Evolutionary conservation across 768 basidiomycete species (phyloP), one percentile per base, ranked within the genome.

Genomic region (Leucocoprinus leucothites): DNA sequence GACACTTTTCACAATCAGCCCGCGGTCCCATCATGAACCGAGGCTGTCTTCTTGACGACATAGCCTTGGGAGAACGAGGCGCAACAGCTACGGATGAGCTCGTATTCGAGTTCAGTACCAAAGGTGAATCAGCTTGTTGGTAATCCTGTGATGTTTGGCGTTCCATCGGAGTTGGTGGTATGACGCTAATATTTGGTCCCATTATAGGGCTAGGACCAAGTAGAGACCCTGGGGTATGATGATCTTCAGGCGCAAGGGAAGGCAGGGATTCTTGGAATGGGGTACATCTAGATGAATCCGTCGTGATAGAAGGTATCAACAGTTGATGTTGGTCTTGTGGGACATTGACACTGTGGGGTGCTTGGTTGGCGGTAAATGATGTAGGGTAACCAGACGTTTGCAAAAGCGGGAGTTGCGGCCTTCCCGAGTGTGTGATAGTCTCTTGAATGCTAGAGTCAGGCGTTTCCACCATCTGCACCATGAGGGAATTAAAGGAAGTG

Each of bases 11-110:
- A 62, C 86, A 88, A 63, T 85, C 87, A 2, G 79, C 72, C 9
- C 86, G 79, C 3, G 86, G 87, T 25, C 86, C 86, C 86, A 88
- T 88, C 53, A 80, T 83, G 57, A 87, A 77, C 3, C 81, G 74
- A 38, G 38, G 38, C 57, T 77, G 80, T 77, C 56, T 73, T 38
- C 28, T 68, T 1, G 67, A 57, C 8, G 67, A 58, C 7, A 58
- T 25, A 24, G 57, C 40, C 25, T 49, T 46, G 43, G 59, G 25
- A 18, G 47, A 40, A 22, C 45, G n/a, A 19, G 42, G 31, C 31
- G 44, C 22, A 3, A 43, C 18, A 26, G 26, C 16, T 19, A 41
- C 16, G 19, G 19, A 47, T 34, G 54, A 35, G 22, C 48, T 24
- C 26, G 16, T 44, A 34, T 11, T 28, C 3, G 54, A 35, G 22